Percentiles rank a stretch among this genome's conserved stretches.
Evolutionary conservation across 192 early-diverging fungal species (phyloP).

Genomic region (Backusella westeae): DNA sequence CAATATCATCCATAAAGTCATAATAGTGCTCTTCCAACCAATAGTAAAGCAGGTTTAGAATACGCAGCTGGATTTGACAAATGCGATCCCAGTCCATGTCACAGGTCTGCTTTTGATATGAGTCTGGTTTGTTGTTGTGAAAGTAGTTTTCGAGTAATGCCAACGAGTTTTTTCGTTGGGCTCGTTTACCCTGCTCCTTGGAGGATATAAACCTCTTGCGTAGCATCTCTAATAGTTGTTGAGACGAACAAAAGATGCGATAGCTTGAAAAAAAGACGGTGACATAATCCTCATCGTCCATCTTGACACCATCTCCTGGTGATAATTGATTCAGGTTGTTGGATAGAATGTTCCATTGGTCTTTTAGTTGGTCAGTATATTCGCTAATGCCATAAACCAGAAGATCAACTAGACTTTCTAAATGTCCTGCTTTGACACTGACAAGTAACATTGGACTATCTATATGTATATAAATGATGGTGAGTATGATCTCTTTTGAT

Average conservation of each 20-base stretch:
- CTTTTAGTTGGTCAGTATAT: not conserved
- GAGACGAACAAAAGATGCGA: constrained; percentile 54
- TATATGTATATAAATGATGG: not conserved
- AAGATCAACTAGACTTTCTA: constrained; percentile 56
- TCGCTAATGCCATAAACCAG: constrained; percentile 52
- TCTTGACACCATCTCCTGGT: not conserved
- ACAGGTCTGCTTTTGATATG: not conserved
- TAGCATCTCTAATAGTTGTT: constrained; percentile 40
- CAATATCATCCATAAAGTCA: constrained; percentile 62
- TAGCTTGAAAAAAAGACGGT: constrained; percentile 66
- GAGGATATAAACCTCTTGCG: constrained; percentile 36
- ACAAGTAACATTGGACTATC: constrained; percentile 29
- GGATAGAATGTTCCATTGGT: constrained; percentile 19
- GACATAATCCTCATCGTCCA: constrained; percentile 45
- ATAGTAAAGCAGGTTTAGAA: constrained; percentile 56
- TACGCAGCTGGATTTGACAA: constrained; percentile 34
- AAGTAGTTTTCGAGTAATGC: not conserved
- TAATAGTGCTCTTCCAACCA: constrained; percentile 59
- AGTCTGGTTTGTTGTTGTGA: not conserved
- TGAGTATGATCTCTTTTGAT: not conserved
- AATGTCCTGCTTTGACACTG: constrained; percentile 62
- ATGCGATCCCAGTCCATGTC: constrained; percentile 33
- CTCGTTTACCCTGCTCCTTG: not conserved
- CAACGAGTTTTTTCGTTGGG: not conserved
- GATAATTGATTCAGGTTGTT: not conserved